Conservation (phyloP, 768 basidiomycete species). For the Termitomyces sp. region DNA sequence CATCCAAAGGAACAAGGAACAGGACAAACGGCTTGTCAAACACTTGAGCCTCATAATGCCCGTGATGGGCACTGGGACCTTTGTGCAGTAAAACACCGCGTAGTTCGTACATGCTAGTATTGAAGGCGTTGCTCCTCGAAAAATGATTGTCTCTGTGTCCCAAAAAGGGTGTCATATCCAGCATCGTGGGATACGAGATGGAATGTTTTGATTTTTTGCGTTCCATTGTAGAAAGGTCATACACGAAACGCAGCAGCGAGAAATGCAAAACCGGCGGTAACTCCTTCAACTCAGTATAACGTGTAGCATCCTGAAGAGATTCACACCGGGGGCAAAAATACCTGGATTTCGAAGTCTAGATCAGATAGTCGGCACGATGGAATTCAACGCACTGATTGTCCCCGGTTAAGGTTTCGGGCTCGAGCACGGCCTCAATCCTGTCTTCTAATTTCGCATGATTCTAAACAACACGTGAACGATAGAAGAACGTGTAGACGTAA, state of each 20-base stretch:
- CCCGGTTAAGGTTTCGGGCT: constrained; percentile 68
- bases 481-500: not conserved
- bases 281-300: constrained; percentile 61
- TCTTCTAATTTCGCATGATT: constrained; percentile 70
- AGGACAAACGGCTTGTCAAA: constrained; percentile 58
- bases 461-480: constrained; percentile 27
- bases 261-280: constrained; percentile 90
- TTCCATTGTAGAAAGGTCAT: constrained; percentile 69
- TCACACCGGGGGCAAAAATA: constrained; percentile 79
- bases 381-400: constrained; percentile 67
- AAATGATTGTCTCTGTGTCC: constrained; percentile 22
- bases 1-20: not conserved
- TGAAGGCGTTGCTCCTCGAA: not conserved
- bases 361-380: not conserved
- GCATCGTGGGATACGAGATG: constrained; percentile 66
- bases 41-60: constrained; percentile 85
- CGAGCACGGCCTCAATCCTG: constrained; percentile 56
- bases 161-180: constrained; percentile 72
- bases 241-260: constrained; percentile 90
- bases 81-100: constrained; percentile 85
- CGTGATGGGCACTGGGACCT: constrained; percentile 87
- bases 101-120: constrained; percentile 63
- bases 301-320: constrained; percentile 68
- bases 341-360: constrained; percentile 28
- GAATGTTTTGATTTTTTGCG: constrained; percentile 84